Conservation (phyloP, 2,329 filamentous ascomycete species). For the Phaeomoniella chlamydospora region DNA sequence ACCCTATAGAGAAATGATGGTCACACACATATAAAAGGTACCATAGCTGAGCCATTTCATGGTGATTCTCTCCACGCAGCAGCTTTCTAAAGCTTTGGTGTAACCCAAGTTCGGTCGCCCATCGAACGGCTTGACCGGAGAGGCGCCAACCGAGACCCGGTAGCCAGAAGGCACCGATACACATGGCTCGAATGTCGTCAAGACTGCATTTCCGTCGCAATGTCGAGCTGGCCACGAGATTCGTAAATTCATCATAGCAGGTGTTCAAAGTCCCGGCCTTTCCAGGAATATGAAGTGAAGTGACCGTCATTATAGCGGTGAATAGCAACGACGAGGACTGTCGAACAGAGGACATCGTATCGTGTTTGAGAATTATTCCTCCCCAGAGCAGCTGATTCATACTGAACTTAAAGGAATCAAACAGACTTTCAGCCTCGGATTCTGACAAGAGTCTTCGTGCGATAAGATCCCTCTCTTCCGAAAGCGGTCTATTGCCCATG, state of each 20-base stretch:
- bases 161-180: constrained; percentile 48
- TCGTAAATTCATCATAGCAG: constrained; percentile 43
- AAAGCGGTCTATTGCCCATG: constrained; percentile 20
- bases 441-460: constrained; percentile 31
- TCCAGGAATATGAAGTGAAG: constrained; percentile 42
- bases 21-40: constrained; percentile 52
- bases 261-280: constrained; percentile 36
- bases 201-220: constrained; percentile 42
- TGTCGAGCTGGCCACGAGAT: constrained; percentile 41
- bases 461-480: constrained; percentile 34
- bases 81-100: constrained; percentile 39
- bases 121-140: constrained; percentile 42
- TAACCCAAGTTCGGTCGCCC: constrained; percentile 42
- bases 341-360: constrained; percentile 35
- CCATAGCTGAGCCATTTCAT: constrained; percentile 45
- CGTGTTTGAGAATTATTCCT: constrained; percentile 34
- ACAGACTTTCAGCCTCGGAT: constrained; percentile 36
- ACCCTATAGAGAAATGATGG: constrained; percentile 49
- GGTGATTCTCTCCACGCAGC: constrained; percentile 33
- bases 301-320: constrained; percentile 41
- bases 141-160: constrained; percentile 49
- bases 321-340: constrained; percentile 40
- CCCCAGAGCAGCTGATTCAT: constrained; percentile 39
- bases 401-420: constrained; percentile 33
- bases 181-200: constrained; percentile 44